phyloP scores from a whole-genome alignment of 345 rosid species.

The Heritiera littoralis region DNA sequence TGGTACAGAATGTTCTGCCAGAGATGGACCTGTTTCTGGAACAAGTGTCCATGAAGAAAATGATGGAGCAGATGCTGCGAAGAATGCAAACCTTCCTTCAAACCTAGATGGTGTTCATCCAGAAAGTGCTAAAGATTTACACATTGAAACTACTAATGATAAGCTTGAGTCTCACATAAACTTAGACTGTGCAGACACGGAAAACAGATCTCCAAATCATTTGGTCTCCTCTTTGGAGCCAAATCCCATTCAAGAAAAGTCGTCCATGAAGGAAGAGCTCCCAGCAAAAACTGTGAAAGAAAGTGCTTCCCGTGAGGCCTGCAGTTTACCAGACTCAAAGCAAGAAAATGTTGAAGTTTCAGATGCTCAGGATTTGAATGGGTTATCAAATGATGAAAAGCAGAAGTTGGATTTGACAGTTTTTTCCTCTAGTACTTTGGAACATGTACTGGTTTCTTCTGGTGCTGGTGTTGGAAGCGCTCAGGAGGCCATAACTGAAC shows the following conservation, averaged over 20 bases:
- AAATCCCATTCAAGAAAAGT: slow-evolving; percentile 45
- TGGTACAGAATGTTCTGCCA: slow-evolving; percentile 36
- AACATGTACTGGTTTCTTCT: slow-evolving; percentile 41
- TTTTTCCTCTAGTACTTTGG: slow-evolving; percentile 45
- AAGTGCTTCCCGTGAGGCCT: slow-evolving; percentile 33
- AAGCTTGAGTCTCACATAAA: slow-evolving; percentile 26
- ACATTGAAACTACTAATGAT: slow-evolving; percentile 33
- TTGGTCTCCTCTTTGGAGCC: slow-evolving; percentile 31
- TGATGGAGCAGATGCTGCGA: slow-evolving; percentile 39
- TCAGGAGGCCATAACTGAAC: slow-evolving; percentile 33
- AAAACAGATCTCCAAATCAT: slow-evolving; percentile 40
- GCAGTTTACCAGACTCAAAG: slow-evolving; percentile 32
- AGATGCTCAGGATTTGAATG: slow-evolving; percentile 33
- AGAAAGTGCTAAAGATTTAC: slow-evolving; percentile 41
- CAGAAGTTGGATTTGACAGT: slow-evolving; percentile 34
- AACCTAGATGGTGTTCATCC: slow-evolving; percentile 39
- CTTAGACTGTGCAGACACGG: slow-evolving; percentile 29
- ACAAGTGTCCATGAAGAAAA: slow-evolving; percentile 41
- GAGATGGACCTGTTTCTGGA: slow-evolving; percentile 35
- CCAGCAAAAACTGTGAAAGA: slow-evolving; percentile 24
- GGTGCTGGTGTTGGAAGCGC: slow-evolving; percentile 38
- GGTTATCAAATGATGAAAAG: slow-evolving; percentile 35
- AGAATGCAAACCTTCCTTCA: slow-evolving; percentile 35
- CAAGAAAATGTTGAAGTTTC: slow-evolving; percentile 42
- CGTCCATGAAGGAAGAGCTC: slow-evolving; percentile 38